Conservation (phyloP, 2,329 filamentous ascomycete genomes). For the Fusarium nelsonii region DNA sequence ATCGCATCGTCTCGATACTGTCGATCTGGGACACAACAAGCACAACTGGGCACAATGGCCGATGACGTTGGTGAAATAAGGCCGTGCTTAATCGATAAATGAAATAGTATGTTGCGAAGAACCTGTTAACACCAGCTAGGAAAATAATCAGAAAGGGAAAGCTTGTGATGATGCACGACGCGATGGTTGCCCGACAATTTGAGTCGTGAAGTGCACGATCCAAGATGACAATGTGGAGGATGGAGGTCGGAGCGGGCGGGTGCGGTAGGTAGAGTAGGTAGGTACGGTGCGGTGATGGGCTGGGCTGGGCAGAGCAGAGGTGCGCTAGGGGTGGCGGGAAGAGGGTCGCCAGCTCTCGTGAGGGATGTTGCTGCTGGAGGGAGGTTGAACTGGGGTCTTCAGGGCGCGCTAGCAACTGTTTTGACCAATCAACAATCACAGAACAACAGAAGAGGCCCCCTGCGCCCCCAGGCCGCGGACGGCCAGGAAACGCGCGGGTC, state of each 20-base stretch:
- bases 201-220: slow-evolving; percentile 42
- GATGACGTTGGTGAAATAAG: slow-evolving; percentile 28
- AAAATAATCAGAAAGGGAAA: slow-evolving; percentile 20
- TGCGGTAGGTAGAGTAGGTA: slow-evolving; percentile 26
- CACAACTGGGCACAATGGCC: slow-evolving; percentile 30
- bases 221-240: slow-evolving; percentile 38
- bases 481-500: slow-evolving; percentile 49
- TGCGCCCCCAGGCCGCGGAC: slow-evolving; percentile 42
- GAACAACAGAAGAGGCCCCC: slow-evolving; percentile 19
- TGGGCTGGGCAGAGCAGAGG: slow-evolving; percentile 37
- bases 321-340: slow-evolving; percentile 46
- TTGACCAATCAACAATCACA: slow-evolving; percentile 41
- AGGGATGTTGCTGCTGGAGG: slow-evolving; percentile 47
- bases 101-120: slow-evolving; percentile 22
- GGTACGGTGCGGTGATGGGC: slow-evolving; percentile 1
- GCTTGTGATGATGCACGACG: slow-evolving; percentile 36
- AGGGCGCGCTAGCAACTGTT: slow-evolving; percentile 42
- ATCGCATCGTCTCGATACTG: slow-evolving; percentile 49
- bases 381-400: slow-evolving; percentile 47
- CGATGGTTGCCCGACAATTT: slow-evolving; percentile 31
- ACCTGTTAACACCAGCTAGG: slow-evolving; percentile 2
- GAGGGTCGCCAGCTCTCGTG: slow-evolving; percentile 43
- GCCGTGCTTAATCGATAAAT: slow-evolving; percentile 18
- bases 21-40: slow-evolving; percentile 30
- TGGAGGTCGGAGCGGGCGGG: slow-evolving; percentile 40